phyloP scores from a whole-genome alignment of 495 filamentous ascomycete genomes.

The Lepraria neglecta region DNA sequence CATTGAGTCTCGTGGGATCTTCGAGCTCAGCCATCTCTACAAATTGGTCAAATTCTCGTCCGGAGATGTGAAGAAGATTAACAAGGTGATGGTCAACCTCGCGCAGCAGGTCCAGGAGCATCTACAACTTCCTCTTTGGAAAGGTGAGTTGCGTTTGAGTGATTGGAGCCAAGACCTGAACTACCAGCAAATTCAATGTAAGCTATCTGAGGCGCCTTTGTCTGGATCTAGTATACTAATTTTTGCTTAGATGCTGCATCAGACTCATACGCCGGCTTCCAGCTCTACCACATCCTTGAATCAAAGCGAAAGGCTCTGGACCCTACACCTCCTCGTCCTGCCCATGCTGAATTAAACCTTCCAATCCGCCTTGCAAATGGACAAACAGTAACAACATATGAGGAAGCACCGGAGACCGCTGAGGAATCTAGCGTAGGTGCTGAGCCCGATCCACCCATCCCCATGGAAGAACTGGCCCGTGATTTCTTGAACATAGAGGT shows the following conservation, averaged over 20 bases:
- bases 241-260: slow-evolving; percentile 61
- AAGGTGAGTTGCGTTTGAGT: slow-evolving; percentile 61
- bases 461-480: slow-evolving; percentile 11
- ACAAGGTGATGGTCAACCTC: slow-evolving; percentile 59
- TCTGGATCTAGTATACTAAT: slow-evolving; percentile 15
- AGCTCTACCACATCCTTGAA: slow-evolving; percentile 65
- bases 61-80: slow-evolving; percentile 48
- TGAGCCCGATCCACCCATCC: slow-evolving; percentile 6
- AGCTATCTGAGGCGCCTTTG: slow-evolving; percentile 27
- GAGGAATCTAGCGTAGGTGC: slow-evolving; percentile 24
- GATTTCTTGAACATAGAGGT: slow-evolving; percentile 20
- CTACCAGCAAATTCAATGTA: slow-evolving; percentile 66
- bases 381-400: slow-evolving; percentile 29
- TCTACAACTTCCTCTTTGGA: slow-evolving; percentile 69
- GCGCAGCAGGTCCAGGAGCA: slow-evolving; percentile 62
- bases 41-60: slow-evolving; percentile 61
- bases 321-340: slow-evolving; percentile 64
- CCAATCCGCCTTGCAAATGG: slow-evolving; percentile 50
- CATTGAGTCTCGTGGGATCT: slow-evolving; percentile 56
- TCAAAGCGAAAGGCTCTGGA: slow-evolving; percentile 55
- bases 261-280: slow-evolving; percentile 74
- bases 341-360: slow-evolving; percentile 56
- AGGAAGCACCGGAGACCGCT: slow-evolving; percentile 29
- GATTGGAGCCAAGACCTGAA: slow-evolving; percentile 62
- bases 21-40: slow-evolving; percentile 77